These are phyloP conservation scores for Trichophyton benhamiae DNA, from an alignment of 2,329 filamentous ascomycete genomes.

Conservation along the genomic window DNA sequence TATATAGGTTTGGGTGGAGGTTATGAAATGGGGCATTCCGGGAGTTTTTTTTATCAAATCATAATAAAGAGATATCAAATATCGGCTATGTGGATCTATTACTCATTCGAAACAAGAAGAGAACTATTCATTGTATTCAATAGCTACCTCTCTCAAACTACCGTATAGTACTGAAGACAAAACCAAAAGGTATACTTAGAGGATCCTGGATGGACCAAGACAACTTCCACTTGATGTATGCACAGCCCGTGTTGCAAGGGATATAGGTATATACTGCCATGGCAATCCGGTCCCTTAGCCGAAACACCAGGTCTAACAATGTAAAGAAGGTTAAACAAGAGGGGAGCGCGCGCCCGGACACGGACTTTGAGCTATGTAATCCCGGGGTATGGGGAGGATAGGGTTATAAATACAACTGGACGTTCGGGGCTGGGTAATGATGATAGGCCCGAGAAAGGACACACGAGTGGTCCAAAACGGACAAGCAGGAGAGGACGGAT, in stretches of 20 bases:
- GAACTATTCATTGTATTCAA: not conserved
- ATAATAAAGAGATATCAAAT: too few relatives aligned
- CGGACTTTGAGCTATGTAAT: not conserved
- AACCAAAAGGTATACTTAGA: not conserved
- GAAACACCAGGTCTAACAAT: not conserved
- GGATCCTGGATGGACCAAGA: not conserved
- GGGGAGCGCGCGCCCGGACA: not conserved
- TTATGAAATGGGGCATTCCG: too few relatives aligned
- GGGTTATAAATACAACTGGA: not conserved
- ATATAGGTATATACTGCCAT: not conserved
- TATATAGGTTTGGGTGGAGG: too few relatives aligned
- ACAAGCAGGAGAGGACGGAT: slow-evolving; percentile 14
- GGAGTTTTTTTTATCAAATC: too few relatives aligned
- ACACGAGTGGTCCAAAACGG: not conserved
- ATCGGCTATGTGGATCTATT: too few relatives aligned
- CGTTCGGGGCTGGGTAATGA: not conserved
- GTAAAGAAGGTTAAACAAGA: not conserved
- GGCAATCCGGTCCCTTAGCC: not conserved
- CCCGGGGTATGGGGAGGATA: not conserved
- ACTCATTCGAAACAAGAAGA: too few relatives aligned
- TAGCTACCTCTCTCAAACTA: not conserved
- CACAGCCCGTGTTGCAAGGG: not conserved
- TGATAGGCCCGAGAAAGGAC: not conserved
- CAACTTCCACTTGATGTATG: too few relatives aligned
- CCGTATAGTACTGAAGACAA: not conserved